Evolutionary conservation across 208 protist species (phyloP), one percentile per base, ranked within the genome.

Genomic region (Kentomonas sorsogonicus): DNA sequence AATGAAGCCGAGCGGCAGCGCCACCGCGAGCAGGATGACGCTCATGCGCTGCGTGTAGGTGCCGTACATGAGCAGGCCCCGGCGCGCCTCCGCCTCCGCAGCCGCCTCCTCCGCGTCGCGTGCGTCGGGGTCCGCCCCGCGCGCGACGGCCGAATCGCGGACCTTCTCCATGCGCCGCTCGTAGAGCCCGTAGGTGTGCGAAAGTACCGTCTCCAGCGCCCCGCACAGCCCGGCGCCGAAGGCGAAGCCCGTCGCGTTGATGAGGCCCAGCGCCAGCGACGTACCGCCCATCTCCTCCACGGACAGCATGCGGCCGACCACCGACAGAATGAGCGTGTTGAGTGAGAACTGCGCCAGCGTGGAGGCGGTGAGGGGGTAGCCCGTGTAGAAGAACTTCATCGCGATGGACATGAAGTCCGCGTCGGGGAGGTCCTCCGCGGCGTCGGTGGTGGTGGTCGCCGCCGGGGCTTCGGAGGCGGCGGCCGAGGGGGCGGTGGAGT

Each of bases 191-290:
- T 85, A 93, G 41, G 69, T 75, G 63, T 93, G 86, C 16, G 86
- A 90, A 13, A 93, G 74, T 15, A 91, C 78, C 5, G 86, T 93
- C 69, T 93, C 83, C 7, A 93, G 62, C 13, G 86, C 86, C 6
- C 86, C 86, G 53, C 80, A 93, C 23, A 87, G 73, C 9, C 86
- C 86, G 1, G 86, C 83, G 38, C 80, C 77, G 63, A 93, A 89
- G 13, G 86, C 86, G 53, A 91, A 93, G 16, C 80, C 86, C 27
- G 86, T 93, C 22, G 86, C 86, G 48, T 93, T 93, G 26, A 93
- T 63, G 25, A 93, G 62, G 0, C 86, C 83, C 40, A 88, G 53
- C 1, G 86, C 86, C 25, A 93, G 60, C 3, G 86, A 73, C 1
- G 75, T 76, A 33, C 80, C 86, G 51, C 83, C 86, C 43, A 93